A percentile compares a stretch with the other conserved stretches of the same genome.
phyloP scores from a whole-genome alignment of 345 rosid species.

The Boechera divaricarpa region DNA sequence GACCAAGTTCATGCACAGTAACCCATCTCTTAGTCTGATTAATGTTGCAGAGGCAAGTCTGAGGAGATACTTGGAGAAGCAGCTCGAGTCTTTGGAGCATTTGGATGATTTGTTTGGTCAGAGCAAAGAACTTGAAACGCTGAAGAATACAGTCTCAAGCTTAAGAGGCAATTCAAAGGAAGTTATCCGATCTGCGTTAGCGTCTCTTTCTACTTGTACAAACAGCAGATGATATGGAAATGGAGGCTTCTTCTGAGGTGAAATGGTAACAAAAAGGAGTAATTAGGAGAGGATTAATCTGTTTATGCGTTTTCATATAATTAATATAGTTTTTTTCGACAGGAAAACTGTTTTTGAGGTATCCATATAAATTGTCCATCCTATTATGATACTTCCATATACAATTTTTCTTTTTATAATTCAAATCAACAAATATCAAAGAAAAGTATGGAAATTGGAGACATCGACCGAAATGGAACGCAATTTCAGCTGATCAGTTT shows the following conservation, averaged over 20 bases:
- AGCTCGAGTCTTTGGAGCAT: conserved; percentile 50
- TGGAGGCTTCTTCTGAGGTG: conserved; percentile 3
- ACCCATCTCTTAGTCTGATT: conserved; percentile 64
- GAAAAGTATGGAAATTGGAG: no score
- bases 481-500: no score
- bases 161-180: conserved; percentile 54
- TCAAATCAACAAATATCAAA: no score
- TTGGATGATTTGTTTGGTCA: conserved; percentile 41
- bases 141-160: conserved; percentile 57
- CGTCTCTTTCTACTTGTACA: conserved; percentile 49
- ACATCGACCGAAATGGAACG: no score
- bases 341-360: conserved; percentile 7
- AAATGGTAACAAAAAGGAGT: not conserved
- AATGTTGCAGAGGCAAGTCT: conserved; percentile 76
- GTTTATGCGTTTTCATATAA: conserved; percentile 12
- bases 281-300: conserved; percentile 20
- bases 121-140: conserved; percentile 38
- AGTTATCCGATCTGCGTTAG: conserved; percentile 58
- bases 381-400: no score
- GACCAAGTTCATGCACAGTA: conserved; percentile 81
- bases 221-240: conserved; percentile 34
- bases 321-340: not conserved
- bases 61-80: conserved; percentile 63
- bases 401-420: no score
- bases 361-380: not conserved